Base-by-base conservation (phyloP, 306 rosid species). In the Rosa multiflora region DNA sequence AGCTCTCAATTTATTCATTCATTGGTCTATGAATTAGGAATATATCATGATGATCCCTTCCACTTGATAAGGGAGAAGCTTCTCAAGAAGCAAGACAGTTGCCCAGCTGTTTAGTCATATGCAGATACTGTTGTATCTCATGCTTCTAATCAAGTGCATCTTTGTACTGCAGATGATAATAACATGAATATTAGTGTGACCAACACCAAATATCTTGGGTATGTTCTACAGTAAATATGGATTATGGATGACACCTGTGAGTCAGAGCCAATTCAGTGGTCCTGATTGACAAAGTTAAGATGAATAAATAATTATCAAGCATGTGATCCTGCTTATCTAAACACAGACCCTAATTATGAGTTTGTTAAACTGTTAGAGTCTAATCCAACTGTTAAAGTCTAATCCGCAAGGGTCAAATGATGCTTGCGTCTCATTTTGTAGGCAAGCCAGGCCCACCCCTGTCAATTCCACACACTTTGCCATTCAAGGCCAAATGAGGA, bases 371-470 rank as follows among this genome's bases (percentile, higher is more conserved):
- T 32, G 35, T 82, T 43, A 39, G 67, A 58, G 82, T 68, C 74
- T 78, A 83, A 78, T 73, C 61, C 76, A 32, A 32, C 35, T 32
- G 37, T 82, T 44, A 40, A 73, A 58, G 82, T 68, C 74, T 78
- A 83, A 82, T 73, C 61, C 76, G 21, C 43, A 40, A 39, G 72
- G 67, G 75, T 78, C 51, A 46, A 55, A 23, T 52, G 68, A 17
- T 78, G 56, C 1, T 15, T 81, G 58, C 75, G n/a, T 40, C 72
- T 74, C 72, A 69, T 55, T 64, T 74, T 67, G 72, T 42, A 74
- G 80, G 77, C 80, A 83, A 67, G 40, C 46, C 23, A 46, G 80
- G 69, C 73, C 86, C 77, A 74, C 82, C 82, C 76, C 67, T 67
- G n/a, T 66, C 61, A 59, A 7, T 53, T 80, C 32, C 48, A 46